These are phyloP conservation scores for Punica granatum DNA, from an alignment of 345 rosid species.

Conservation along the genomic window DNA sequence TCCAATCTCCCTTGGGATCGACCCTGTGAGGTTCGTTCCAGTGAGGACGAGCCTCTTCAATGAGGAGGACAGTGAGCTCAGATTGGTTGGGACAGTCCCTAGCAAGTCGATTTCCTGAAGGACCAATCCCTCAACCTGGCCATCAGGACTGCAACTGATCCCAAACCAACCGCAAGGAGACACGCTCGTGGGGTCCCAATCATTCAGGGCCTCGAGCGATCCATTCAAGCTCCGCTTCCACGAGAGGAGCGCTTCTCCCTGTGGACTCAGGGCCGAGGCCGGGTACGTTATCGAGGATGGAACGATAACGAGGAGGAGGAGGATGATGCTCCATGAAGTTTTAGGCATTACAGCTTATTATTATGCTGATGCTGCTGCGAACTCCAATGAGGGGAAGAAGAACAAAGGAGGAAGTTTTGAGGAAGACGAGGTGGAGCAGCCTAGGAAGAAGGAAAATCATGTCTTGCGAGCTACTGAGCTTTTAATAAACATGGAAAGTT, in stretches of 20 bases:
- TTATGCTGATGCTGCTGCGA: conserved; percentile 24
- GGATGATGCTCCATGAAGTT: conserved; percentile 38
- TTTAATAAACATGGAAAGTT: background rate
- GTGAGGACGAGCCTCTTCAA: conserved; percentile 40
- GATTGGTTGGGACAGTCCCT: conserved; percentile 39
- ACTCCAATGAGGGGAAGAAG: conserved; percentile 31
- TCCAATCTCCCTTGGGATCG: conserved; percentile 46
- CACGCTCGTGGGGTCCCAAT: conserved; percentile 29
- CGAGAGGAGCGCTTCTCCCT: conserved; percentile 52
- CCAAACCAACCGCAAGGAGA: conserved; percentile 61
- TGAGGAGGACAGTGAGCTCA: conserved; percentile 26
- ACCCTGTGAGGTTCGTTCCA: conserved; percentile 66
- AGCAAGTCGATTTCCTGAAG: conserved; percentile 41
- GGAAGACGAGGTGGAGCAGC: conserved; percentile 33
- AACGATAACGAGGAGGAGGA: conserved; percentile 6
- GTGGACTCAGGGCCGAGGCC: conserved; percentile 33
- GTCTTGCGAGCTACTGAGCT: conserved; percentile 28
- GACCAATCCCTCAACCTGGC: conserved; percentile 32
- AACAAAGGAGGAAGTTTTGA: conserved; percentile 22
- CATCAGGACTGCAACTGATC: conserved; percentile 29
- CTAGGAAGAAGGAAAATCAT: conserved; percentile 39
- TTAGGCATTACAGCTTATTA: conserved; percentile 47
- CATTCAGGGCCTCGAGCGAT: conserved; percentile 20
- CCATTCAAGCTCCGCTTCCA: conserved; percentile 44
- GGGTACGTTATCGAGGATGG: conserved; percentile 8